phyloP scores from a whole-genome alignment of 2,329 filamentous ascomycete species.

The Dactylella cylindrospora region DNA sequence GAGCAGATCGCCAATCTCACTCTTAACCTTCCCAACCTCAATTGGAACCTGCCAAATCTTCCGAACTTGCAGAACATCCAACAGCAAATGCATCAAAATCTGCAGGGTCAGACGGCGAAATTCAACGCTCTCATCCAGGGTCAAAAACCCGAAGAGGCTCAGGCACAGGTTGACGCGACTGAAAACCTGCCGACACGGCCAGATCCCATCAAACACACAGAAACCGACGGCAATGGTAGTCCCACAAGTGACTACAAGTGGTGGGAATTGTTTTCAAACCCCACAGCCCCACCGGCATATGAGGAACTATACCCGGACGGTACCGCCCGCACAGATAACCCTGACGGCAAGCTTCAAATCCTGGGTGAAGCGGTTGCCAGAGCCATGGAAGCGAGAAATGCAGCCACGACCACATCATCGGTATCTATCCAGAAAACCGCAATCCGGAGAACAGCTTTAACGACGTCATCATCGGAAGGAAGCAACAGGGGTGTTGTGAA shows the following conservation, averaged over 20 bases:
- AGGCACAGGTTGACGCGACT: slow-evolving; percentile 21
- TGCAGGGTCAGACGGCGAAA: slow-evolving; percentile 36
- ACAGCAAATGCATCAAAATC: slow-evolving; percentile 48
- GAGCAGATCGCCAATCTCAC: slow-evolving; percentile 73
- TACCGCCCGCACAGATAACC: slow-evolving; percentile 22
- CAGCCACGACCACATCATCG: slow-evolving; percentile 58
- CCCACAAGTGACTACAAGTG: slow-evolving; percentile 61
- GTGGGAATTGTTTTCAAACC: slow-evolving; percentile 67
- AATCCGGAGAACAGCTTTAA: slow-evolving; percentile 16
- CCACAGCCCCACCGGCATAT: slow-evolving; percentile 68
- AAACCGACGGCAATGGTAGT: slow-evolving; percentile 47
- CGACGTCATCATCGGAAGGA: slow-evolving; percentile 50
- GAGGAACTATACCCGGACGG: slow-evolving; percentile 72
- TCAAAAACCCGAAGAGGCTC: slow-evolving; percentile 4
- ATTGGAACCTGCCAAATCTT: slow-evolving; percentile 61
- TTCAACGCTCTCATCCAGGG: slow-evolving; percentile 35
- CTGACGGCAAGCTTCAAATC: slow-evolving; percentile 48
- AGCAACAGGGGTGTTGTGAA: slow-evolving; percentile 48
- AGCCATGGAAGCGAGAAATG: slow-evolving; percentile 61
- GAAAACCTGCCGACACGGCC: slow-evolving; percentile 57
- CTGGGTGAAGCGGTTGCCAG: slow-evolving; percentile 62
- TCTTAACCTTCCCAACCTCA: slow-evolving; percentile 74
- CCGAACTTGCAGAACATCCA: slow-evolving; percentile 71
- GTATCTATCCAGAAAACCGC: slow-evolving; percentile 57
- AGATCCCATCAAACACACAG: slow-evolving; percentile 46